phyloP scores from a whole-genome alignment of 2,329 filamentous ascomycete genomes.

The Aquanectria penicillioides region DNA sequence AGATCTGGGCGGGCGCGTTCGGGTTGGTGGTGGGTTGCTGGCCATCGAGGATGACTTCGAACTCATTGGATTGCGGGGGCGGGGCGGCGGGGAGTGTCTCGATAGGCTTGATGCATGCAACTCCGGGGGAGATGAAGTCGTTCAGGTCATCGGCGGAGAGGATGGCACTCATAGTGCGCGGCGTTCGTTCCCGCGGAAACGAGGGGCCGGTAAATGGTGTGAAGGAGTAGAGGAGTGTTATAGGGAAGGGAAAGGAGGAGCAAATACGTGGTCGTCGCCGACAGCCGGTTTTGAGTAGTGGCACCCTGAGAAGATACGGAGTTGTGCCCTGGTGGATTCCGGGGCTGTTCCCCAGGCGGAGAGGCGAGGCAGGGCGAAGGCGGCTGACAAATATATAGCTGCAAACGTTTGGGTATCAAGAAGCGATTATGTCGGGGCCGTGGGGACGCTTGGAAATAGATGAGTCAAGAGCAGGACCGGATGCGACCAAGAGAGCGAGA shows the following conservation, averaged over 20 bases:
- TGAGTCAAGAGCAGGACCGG: neutral
- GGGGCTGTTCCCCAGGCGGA: constrained; percentile 20
- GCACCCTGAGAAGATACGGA: constrained; percentile 9
- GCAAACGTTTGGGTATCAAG: constrained; percentile 18
- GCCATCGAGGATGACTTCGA: constrained; percentile 95
- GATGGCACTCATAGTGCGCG: constrained; percentile 86
- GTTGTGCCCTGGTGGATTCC: constrained; percentile 13
- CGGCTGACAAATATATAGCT: constrained; percentile 39
- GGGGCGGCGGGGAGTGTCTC: constrained; percentile 81
- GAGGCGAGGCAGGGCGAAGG: constrained; percentile 16
- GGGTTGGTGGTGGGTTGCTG: constrained; percentile 67
- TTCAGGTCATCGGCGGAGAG: constrained; percentile 96
- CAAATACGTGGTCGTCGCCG: no score
- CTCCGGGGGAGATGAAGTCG: constrained; percentile 97
- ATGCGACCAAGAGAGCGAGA: neutral
- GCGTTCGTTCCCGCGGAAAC: neutral
- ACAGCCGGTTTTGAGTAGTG: constrained; percentile 7
- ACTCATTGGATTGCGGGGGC: constrained; percentile 56
- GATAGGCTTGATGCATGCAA: constrained; percentile 97
- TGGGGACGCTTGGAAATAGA: constrained; percentile 6
- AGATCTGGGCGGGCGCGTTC: constrained; percentile 85
- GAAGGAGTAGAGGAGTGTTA: constrained; percentile 7
- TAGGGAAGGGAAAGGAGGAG: no score
- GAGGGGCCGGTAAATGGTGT: neutral
- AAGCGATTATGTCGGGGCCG: neutral